Evolutionary conservation across 1,284 basidiomycete species (phyloP).

Genomic region (Schizophyllum commune): DNA sequence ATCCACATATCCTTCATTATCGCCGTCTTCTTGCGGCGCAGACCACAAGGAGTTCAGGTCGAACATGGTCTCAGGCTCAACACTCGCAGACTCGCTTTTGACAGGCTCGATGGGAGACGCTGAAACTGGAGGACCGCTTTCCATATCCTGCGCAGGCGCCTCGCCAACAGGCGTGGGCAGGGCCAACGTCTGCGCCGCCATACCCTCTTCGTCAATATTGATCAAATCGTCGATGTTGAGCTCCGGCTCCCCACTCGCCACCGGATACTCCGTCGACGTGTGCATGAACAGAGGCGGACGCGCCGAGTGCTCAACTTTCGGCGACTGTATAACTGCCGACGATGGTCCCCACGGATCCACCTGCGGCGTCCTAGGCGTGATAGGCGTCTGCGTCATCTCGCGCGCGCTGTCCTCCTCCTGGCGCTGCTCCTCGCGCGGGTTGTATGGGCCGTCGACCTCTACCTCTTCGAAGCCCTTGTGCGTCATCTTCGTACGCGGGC

Average conservation of each 20-base stretch:
- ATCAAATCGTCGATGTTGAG: constrained; percentile 69
- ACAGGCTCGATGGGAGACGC: background rate
- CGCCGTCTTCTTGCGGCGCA: constrained; percentile 29
- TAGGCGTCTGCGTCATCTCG: constrained; percentile 49
- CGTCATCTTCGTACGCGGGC: constrained; percentile 77
- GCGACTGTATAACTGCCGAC: constrained; percentile 9
- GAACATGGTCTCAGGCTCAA: constrained; percentile 48
- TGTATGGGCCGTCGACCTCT: constrained; percentile 42
- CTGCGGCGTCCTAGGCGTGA: constrained; percentile 19
- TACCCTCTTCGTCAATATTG: constrained; percentile 57
- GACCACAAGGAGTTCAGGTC: constrained; percentile 68
- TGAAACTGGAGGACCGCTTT: background rate
- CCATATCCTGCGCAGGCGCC: background rate
- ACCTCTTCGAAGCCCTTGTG: constrained; percentile 87
- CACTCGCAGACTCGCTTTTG: constrained; percentile 30
- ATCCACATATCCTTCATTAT: background rate
- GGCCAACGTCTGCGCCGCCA: constrained; percentile 6
- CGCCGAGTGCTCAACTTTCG: constrained; percentile 19
- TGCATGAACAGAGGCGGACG: constrained; percentile 33
- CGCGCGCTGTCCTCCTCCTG: constrained; percentile 39
- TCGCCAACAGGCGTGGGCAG: constrained; percentile 2
- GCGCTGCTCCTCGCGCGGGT: constrained; percentile 42
- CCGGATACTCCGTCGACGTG: constrained; percentile 33
- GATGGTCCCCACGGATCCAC: background rate
- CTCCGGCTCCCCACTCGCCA: constrained; percentile 43